A percentile compares a stretch with the other conserved stretches of the same genome.
Conservation (phyloP, 1,284 basidiomycete species). For the Limonomyces culmigenus region DNA sequence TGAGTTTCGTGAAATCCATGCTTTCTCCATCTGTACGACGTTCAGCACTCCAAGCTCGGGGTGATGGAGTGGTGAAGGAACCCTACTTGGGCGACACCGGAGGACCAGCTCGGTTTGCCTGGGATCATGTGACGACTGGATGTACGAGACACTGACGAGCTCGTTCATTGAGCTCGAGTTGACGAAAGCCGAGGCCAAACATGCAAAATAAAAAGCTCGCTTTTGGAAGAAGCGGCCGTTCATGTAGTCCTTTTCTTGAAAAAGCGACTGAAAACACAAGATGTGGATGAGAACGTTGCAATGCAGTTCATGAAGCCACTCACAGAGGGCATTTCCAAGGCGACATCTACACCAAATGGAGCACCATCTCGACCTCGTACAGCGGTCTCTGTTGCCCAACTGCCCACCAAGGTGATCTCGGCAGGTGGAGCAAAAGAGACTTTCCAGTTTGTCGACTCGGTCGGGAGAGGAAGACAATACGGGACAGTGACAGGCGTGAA, state of each 20-base stretch:
- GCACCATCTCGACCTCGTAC: constrained; percentile 46
- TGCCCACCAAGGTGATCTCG: constrained; percentile 57
- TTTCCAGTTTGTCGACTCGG: constrained; percentile 63
- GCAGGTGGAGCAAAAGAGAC: constrained; percentile 53
- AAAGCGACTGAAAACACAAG: constrained; percentile 34
- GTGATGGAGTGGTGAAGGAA: constrained; percentile 5
- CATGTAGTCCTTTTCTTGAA: constrained; percentile 92
- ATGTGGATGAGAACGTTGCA: background rate
- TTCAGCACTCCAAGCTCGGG: constrained; percentile 6
- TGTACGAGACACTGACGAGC: constrained; percentile 24
- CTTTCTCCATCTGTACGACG: constrained; percentile 26
- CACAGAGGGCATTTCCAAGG: constrained; percentile 78
- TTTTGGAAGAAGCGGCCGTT: constrained; percentile 90
- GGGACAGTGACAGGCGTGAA: constrained; percentile 27
- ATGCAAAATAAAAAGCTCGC: constrained; percentile 78
- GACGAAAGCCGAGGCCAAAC: constrained; percentile 52
- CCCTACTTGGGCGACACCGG: constrained; percentile 33
- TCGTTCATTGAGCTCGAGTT: too few relatives aligned
- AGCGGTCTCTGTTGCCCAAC: constrained; percentile 52
- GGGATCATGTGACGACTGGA: constrained; percentile 46
- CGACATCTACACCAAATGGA: constrained; percentile 66
- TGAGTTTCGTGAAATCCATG: constrained; percentile 51
- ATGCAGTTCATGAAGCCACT: constrained; percentile 13
- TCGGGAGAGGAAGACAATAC: constrained; percentile 43
- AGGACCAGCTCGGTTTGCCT: constrained; percentile 50